phyloP scores from a whole-genome alignment of 2,329 filamentous ascomycete species.

The Blastomyces emzantsi region DNA sequence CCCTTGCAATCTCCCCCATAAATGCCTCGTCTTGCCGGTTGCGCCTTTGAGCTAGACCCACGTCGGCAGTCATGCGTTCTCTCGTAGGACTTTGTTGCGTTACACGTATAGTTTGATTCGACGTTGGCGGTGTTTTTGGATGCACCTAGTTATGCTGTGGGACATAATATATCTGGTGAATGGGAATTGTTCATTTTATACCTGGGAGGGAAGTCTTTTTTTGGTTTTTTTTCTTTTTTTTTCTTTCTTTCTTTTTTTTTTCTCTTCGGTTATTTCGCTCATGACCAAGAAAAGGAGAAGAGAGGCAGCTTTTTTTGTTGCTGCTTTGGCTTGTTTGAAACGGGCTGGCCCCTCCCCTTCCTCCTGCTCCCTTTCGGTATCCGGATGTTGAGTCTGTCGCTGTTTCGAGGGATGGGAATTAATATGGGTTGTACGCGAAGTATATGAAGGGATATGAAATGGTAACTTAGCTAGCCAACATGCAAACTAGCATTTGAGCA shows the following conservation, averaged over 20 bases:
- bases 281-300: too few relatives aligned
- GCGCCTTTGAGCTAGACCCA: constrained; percentile 22
- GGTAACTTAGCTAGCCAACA: too few relatives aligned
- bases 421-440: not conserved
- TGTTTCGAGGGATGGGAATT: not conserved
- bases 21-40: constrained; percentile 36
- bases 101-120: constrained; percentile 2
- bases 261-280: not conserved
- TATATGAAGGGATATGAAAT: too few relatives aligned
- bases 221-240: not conserved
- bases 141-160: not conserved
- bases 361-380: too few relatives aligned
- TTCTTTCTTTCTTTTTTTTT: not conserved
- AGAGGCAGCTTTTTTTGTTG: not conserved
- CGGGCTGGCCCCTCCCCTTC: too few relatives aligned
- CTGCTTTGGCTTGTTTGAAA: not conserved
- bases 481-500: not conserved
- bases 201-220: too few relatives aligned
- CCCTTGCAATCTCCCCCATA: constrained; percentile 31
- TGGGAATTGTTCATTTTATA: too few relatives aligned
- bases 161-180: too few relatives aligned
- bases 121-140: not conserved
- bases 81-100: constrained; percentile 26
- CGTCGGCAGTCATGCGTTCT: not conserved
- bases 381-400: too few relatives aligned